A percentile compares a stretch with the other conserved stretches of the same genome.
Conservation (phyloP, 2,329 filamentous ascomycete species). For the Davidsoniella eucalypti region DNA sequence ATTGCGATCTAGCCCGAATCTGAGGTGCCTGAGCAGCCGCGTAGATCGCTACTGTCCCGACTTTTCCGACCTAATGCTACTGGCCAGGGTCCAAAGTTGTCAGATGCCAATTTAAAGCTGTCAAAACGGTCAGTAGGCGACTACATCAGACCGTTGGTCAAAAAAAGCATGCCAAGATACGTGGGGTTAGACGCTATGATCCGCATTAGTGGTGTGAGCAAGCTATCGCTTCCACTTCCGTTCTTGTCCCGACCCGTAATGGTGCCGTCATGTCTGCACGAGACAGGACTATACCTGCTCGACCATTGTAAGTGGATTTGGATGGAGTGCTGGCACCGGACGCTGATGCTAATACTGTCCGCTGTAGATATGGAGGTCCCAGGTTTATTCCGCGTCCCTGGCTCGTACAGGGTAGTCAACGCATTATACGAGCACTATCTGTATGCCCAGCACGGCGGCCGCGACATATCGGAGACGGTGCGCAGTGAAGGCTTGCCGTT, state of each 20-base stretch:
- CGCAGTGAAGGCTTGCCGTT: slow-evolving; percentile 40
- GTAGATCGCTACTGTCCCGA: slow-evolving; percentile 10
- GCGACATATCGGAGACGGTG: slow-evolving; percentile 31
- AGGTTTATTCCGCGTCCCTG: slow-evolving; percentile 48
- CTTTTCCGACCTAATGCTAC: slow-evolving; percentile 5
- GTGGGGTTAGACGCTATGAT: slow-evolving; percentile 41
- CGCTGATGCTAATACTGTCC: background rate
- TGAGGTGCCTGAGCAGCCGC: slow-evolving; percentile 12
- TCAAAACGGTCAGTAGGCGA: slow-evolving; percentile 11
- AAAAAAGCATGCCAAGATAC: slow-evolving; percentile 11
- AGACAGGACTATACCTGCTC: slow-evolving; percentile 46
- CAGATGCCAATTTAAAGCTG: slow-evolving; percentile 5
- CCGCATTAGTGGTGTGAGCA: slow-evolving; percentile 44
- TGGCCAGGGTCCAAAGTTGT: background rate
- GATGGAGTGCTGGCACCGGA: background rate
- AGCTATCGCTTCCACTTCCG: slow-evolving; percentile 42
- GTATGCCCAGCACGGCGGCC: slow-evolving; percentile 12
- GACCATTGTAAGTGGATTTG: slow-evolving; percentile 32
- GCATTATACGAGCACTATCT: slow-evolving; percentile 49
- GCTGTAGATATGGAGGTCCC: slow-evolving; percentile 26
- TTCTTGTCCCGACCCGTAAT: slow-evolving; percentile 40
- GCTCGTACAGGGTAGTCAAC: slow-evolving; percentile 38
- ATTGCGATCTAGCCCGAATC: slow-evolving; percentile 14
- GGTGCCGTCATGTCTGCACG: slow-evolving; percentile 49
- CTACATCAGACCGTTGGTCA: slow-evolving; percentile 12